A percentile compares a stretch with the other conserved stretches of the same genome.
phyloP scores from a whole-genome alignment of 106 monocot species.

The Narthecium ossifragum region DNA sequence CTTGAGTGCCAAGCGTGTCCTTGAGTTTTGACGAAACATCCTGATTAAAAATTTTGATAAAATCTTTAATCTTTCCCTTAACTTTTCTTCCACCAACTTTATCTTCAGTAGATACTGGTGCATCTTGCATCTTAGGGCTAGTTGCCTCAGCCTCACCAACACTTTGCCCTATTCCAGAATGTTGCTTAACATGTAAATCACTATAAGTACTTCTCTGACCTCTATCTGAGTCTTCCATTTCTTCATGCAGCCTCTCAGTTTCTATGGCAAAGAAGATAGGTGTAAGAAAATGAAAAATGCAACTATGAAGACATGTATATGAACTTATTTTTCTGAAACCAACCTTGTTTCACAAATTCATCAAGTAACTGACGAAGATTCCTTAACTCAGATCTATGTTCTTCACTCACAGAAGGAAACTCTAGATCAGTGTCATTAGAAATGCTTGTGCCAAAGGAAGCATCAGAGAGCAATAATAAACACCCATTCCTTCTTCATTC shows the following conservation, averaged over 20 bases:
- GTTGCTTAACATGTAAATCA: slow-evolving; percentile 11
- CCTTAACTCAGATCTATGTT: slow-evolving; percentile 16
- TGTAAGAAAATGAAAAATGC: neutral
- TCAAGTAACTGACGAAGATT: slow-evolving; percentile 22
- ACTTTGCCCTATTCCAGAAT: slow-evolving; percentile 3
- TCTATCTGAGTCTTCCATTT: slow-evolving; percentile 14
- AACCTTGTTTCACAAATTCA: slow-evolving; percentile 34
- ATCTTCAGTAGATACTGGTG: slow-evolving; percentile 22
- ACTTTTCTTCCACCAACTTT: slow-evolving; percentile 34
- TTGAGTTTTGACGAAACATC: slow-evolving; percentile 39
- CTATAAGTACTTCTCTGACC: slow-evolving; percentile 1
- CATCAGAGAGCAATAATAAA: neutral
- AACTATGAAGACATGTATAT: too few species aligned
- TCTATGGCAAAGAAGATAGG: slow-evolving; percentile 17
- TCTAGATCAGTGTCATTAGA: slow-evolving; percentile 8
- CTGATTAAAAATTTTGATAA: slow-evolving; percentile 72
- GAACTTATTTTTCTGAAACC: too few species aligned
- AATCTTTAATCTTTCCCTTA: slow-evolving; percentile 83
- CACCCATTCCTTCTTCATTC: too few species aligned
- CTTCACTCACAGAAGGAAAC: slow-evolving; percentile 16
- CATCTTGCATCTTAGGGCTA: slow-evolving; percentile 12
- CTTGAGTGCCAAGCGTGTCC: slow-evolving; percentile 17
- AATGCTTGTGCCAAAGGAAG: slow-evolving; percentile 8
- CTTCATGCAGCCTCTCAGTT: slow-evolving; percentile 17
- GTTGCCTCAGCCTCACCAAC: neutral